A percentile compares a stretch with the other conserved stretches of the same genome.
Evolutionary conservation across 192 early-diverging fungal species (phyloP).

Genomic region (Coemansia asiatica): DNA sequence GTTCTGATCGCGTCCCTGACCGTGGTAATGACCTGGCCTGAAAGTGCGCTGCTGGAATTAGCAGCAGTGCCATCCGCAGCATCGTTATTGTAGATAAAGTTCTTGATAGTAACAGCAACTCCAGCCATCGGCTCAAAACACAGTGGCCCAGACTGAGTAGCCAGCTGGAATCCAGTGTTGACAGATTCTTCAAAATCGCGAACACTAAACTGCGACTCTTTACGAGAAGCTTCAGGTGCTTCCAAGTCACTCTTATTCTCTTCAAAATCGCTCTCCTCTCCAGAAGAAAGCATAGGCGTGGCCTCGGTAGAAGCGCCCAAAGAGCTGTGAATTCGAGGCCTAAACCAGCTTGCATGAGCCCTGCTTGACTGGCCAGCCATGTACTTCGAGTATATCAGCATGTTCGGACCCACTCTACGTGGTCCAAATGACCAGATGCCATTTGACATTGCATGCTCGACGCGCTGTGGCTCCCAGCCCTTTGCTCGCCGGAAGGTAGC

Average conservation of each 20-base stretch:
- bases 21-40: slow-evolving; percentile 86
- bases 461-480: slow-evolving; percentile 55
- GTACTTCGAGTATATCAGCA: slow-evolving; percentile 45
- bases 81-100: slow-evolving; percentile 21
- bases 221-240: neutral
- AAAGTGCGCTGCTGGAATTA: slow-evolving; percentile 11
- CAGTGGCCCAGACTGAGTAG: slow-evolving; percentile 84
- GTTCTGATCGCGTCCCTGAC: slow-evolving; percentile 79
- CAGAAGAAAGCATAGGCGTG: slow-evolving; percentile 40
- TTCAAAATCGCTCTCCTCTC: slow-evolving; percentile 32
- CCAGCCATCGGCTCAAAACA: slow-evolving; percentile 93
- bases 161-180: slow-evolving; percentile 90
- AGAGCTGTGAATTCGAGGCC: slow-evolving; percentile 8
- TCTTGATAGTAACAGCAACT: slow-evolving; percentile 55
- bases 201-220: slow-evolving; percentile 41
- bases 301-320: slow-evolving; percentile 17
- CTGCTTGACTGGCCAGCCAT: slow-evolving; percentile 29
- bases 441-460: slow-evolving; percentile 19
- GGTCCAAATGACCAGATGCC: slow-evolving; percentile 47
- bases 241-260: slow-evolving; percentile 5
- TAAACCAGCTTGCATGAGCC: slow-evolving; percentile 33
- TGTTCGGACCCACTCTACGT: slow-evolving; percentile 35
- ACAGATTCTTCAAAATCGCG: slow-evolving; percentile 78
- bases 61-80: neutral
- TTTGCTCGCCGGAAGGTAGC: slow-evolving; percentile 38